Evolutionary conservation across 208 protist genomes (phyloP).

Genomic region (Crithidia brevicula): DNA sequence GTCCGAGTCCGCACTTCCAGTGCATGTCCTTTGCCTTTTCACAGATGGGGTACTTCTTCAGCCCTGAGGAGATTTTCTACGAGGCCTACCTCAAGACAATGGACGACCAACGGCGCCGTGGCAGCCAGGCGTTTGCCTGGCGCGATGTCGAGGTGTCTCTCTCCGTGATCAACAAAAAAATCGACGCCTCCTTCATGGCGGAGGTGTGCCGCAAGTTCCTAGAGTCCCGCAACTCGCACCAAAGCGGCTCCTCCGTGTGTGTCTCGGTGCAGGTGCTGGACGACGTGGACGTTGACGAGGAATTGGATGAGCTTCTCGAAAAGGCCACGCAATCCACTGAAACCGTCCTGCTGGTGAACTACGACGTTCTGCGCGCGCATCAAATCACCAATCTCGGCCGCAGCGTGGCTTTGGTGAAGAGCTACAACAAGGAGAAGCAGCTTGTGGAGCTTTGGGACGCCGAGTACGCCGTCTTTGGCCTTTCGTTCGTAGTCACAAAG

Average conservation of each 20-base stretch:
- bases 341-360: conserved; percentile 83
- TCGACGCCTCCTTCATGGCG: conserved; percentile 80
- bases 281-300: conserved; percentile 74
- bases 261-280: conserved; percentile 76
- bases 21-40: conserved; percentile 85
- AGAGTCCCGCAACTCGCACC: conserved; percentile 59
- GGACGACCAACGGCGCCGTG: conserved; percentile 80
- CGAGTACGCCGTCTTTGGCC: conserved; percentile 86
- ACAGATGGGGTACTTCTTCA: conserved; percentile 85
- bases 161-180: conserved; percentile 86
- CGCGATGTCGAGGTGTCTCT: conserved; percentile 90
- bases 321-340: conserved; percentile 61
- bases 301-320: conserved; percentile 64
- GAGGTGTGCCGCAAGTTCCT: conserved; percentile 83
- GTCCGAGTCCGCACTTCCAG: conserved; percentile 86
- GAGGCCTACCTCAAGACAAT: conserved; percentile 91
- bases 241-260: conserved; percentile 14
- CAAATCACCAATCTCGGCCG: conserved; percentile 60
- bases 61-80: conserved; percentile 91
- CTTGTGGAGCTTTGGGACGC: conserved; percentile 81
- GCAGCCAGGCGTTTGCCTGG: conserved; percentile 88
- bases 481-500: conserved; percentile 57
- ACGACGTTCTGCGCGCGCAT: conserved; percentile 72
- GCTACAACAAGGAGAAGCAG: conserved; percentile 70
- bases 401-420: conserved; percentile 77